These are phyloP conservation scores for Aspergillus ostianus DNA, from an alignment of 495 filamentous ascomycete genomes.

Conservation along the genomic window DNA sequence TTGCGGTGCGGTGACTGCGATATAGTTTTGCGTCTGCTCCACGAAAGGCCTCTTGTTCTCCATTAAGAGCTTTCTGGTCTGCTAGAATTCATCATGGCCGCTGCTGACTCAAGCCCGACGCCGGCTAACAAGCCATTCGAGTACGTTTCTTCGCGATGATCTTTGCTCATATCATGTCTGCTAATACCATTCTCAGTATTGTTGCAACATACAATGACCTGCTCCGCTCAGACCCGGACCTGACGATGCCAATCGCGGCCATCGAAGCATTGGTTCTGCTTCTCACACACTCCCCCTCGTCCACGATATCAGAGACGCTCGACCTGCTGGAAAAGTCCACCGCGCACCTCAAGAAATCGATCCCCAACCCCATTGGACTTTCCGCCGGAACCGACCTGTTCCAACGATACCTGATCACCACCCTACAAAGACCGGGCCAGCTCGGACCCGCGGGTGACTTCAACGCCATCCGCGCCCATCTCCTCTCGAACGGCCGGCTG, in stretches of 20 bases:
- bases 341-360: constrained; percentile 65
- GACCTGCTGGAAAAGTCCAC: constrained; percentile 76
- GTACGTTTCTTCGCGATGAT: constrained; percentile 26
- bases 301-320: constrained; percentile 90
- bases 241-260: constrained; percentile 93
- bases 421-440: constrained; percentile 55
- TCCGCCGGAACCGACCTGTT: constrained; percentile 95
- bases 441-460: constrained; percentile 65
- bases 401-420: constrained; percentile 83
- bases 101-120: constrained; percentile 26
- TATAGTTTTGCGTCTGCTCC: constrained; percentile 2
- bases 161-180: constrained; percentile 1
- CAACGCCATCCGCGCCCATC: constrained; percentile 73
- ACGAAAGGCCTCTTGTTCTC: not conserved
- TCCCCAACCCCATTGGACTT: constrained; percentile 83
- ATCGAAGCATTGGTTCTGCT: constrained; percentile 90
- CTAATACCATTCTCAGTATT: constrained; percentile 43
- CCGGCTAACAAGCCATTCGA: constrained; percentile 41
- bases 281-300: constrained; percentile 69
- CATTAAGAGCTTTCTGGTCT: constrained; percentile 5
- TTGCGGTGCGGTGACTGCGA: constrained; percentile 5
- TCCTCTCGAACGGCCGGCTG: constrained; percentile 77
- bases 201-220: constrained; percentile 59
- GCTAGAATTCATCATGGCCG: constrained; percentile 31
- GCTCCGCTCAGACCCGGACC: constrained; percentile 66